phyloP scores from a whole-genome alignment of 345 rosid genomes.

The Pseudoturritis turrita region DNA sequence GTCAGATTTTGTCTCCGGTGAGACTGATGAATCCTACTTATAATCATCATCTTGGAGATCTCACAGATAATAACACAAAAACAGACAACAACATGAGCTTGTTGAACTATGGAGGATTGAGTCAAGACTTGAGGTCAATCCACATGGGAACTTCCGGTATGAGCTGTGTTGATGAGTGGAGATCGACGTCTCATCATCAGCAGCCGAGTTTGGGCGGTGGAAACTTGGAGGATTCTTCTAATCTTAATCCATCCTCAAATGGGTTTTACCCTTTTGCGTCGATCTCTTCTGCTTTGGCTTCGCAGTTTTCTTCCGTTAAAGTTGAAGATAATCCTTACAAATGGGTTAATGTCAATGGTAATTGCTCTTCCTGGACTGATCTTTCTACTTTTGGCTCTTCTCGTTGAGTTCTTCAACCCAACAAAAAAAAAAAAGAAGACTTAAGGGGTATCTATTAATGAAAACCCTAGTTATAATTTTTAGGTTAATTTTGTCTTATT shows the following conservation, averaged over 20 bases:
- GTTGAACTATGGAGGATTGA: slow-evolving; percentile 32
- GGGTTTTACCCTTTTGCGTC: slow-evolving; percentile 27
- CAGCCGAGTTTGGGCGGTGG: slow-evolving; percentile 12
- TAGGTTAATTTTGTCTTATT: slow-evolving; percentile 18
- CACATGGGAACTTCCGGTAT: slow-evolving; percentile 24
- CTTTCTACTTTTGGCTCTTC: slow-evolving; percentile 30
- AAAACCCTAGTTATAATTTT: slow-evolving; percentile 15
- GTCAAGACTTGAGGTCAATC: slow-evolving; percentile 27
- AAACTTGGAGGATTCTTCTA: slow-evolving; percentile 20
- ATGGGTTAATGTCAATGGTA: slow-evolving; percentile 32
- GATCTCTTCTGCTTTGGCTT: slow-evolving; percentile 28
- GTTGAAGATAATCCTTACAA: slow-evolving; percentile 36
- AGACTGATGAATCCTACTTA: slow-evolving; percentile 20
- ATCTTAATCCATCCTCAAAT: slow-evolving; percentile 19
- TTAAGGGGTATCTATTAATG: slow-evolving; percentile 13
- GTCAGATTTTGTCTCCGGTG: slow-evolving; percentile 44
- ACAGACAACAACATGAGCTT: slow-evolving; percentile 22
- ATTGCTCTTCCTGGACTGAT: slow-evolving; percentile 32
- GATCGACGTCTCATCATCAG: slow-evolving; percentile 11
- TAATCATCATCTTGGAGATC: slow-evolving; percentile 64
- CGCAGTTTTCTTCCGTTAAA: slow-evolving; percentile 32
- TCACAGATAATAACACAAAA: slow-evolving; percentile 58
- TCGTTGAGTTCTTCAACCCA: slow-evolving; percentile 20
- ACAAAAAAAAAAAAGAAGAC: background rate
- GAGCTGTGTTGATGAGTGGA: slow-evolving; percentile 30